Percentiles rank a stretch among this genome's conserved stretches.
Evolutionary conservation across 805 yeast genomes (phyloP).

Genomic region (Suhomyces xylopsoci): DNA sequence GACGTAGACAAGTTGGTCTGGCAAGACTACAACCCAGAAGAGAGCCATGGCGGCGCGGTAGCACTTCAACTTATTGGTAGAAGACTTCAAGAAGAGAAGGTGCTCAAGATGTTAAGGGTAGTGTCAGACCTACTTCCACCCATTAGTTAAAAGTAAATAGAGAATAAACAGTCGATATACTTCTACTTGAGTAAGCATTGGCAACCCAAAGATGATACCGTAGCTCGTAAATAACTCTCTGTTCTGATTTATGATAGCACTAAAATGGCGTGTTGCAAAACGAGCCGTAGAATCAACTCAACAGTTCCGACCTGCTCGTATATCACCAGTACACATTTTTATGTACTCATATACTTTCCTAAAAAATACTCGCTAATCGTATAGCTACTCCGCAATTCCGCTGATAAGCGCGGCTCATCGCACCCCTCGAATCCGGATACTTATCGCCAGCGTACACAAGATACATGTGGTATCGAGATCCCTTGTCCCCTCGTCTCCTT

Average conservation of each 20-base stretch:
- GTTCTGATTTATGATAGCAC: too few relatives aligned
- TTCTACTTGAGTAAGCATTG: too few relatives aligned
- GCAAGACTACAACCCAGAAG: constrained; percentile 42
- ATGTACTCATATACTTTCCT: too few relatives aligned
- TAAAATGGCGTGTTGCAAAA: neutral
- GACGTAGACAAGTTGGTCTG: constrained; percentile 45
- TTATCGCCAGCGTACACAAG: neutral
- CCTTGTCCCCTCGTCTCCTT: neutral
- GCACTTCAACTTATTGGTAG: constrained; percentile 65
- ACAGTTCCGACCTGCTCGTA: too few relatives aligned
- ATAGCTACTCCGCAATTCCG: neutral
- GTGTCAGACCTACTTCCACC: constrained; percentile 1
- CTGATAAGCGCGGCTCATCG: neutral
- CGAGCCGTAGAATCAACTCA: too few relatives aligned
- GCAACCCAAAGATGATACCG: neutral
- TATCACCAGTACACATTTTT: too few relatives aligned
- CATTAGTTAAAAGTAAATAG: neutral
- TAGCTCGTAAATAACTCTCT: neutral
- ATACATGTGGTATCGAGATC: neutral
- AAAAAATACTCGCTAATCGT: neutral
- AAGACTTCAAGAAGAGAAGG: constrained; percentile 61
- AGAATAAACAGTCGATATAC: neutral
- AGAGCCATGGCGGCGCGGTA: constrained; percentile 58
- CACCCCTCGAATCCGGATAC: neutral
- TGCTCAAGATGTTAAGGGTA: constrained; percentile 45